Base-by-base conservation (phyloP, 164 flowering plant genomes). In the Umbilicus rupestris region DNA sequence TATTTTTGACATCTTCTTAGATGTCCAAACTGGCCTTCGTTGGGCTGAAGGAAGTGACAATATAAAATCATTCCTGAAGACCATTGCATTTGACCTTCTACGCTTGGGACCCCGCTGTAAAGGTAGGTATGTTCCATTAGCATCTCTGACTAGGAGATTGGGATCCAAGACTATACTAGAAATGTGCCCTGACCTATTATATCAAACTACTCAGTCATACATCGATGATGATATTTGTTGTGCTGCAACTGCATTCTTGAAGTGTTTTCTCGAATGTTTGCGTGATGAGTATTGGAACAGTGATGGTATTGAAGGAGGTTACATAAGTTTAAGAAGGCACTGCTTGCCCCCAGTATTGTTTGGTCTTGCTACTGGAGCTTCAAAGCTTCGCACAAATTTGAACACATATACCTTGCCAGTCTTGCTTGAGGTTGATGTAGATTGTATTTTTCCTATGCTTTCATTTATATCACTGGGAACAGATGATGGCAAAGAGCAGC, bases 201-300 rank as follows among this genome's bases (percentile, higher is more conserved):
- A 71, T 74, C 88, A 92, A 69, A 87, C 88, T 1, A 67, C 75
- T 19, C 72, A 84, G 39, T 96, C 92, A 1, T 95, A 89, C 67
- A 70, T 78, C 63, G 97, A 95, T 76, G 99, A 95, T 73, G 99
- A 92, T 76, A 92, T 92, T 19, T 95, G 97, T 73, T 85, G 90
- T 79, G 94, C 97, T 71, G 85, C 80, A 57, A 95, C 99, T 20
- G 76, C 92, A 15, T 95, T 95, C 70, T 73, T 92, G 74, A 95
- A 88, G 80, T 92, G 97, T 76, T 85, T 92, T 57, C 86, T 95
- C 66, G 94, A 88, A 81, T 72, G 74, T 72, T 76, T 95, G 73
- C 91, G 97, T 64, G 92, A 95, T 80, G 99, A 89, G 69, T 89
- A 82, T 74, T 95, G 99, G 99, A 79, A 80, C 58, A 86, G 86